Base-by-base conservation (phyloP, 2,329 filamentous ascomycete species). In the Diplodia intermedia region DNA sequence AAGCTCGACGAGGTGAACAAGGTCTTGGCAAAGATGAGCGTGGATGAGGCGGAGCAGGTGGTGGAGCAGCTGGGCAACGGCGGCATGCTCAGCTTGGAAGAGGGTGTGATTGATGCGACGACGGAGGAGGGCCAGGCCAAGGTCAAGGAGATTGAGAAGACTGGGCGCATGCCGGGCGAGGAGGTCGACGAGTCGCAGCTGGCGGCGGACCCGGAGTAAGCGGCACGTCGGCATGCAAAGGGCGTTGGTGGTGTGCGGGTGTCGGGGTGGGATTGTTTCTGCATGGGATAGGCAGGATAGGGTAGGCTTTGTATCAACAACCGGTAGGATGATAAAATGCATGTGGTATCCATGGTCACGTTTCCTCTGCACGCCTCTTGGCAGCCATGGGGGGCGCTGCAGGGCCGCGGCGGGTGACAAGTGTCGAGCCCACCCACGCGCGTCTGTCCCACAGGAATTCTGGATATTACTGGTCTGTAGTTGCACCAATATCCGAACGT, bases 91-190 rank as follows among this genome's bases (percentile, higher is more conserved):
- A 97, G 92, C 77, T 79, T 99, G 62, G 93, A 98, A 78, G 90
- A 97, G 76, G 90, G 96, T 61, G 93, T 99, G 63, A 96, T 99
- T 72, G 95, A 99, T 81, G 92, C 93, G 1, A 99, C 93, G 55
- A 97, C 94, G 2, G 90, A 93, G 76, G 90, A 95, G 77, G 94
- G 94, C 3, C 86, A 90, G 82, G 87, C 89, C 77, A 89, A 89
- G 76, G 84, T 94, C 73, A 90, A 91, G 81, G 88, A 93, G 71
- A 86, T 97, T 75, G 77, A 80, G 72, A 75, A 73, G 73, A 78
- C 74, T 68, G 73, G 75, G 18, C 75, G 75, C 69, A 77, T 81
- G 73, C 77, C 79, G 6, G 77, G 75, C 11, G 29, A 63, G 40
- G 72, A 76, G 68, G 71, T 71, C 69, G 68, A 71, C 11, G 72